Percentiles rank a stretch among this genome's conserved stretches.
Evolutionary conservation across 306 rosid genomes (phyloP).

Genomic region (Prinsepia uniflora): DNA sequence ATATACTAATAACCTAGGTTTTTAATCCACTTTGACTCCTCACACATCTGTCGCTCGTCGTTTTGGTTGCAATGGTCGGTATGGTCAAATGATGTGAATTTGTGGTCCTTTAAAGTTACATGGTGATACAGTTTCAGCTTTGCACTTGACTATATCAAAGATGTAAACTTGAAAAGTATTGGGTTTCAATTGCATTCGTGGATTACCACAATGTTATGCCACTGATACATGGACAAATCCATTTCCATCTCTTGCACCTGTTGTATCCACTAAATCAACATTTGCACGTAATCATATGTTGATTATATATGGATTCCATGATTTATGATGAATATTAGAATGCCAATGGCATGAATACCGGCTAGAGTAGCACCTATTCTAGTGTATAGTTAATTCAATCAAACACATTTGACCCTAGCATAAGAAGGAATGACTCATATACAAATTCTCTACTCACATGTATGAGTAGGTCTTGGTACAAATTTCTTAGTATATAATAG

Average conservation of each 20-base stretch:
- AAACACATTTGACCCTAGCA: not conserved
- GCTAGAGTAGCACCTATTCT: not conserved
- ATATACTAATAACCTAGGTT: too few relatives aligned
- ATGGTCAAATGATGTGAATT: not conserved
- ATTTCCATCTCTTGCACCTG: slow-evolving; percentile 26
- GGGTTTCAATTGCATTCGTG: not conserved
- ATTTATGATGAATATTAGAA: not conserved
- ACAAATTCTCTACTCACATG: too few relatives aligned
- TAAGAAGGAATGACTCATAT: not conserved
- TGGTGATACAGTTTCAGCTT: not conserved
- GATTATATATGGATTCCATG: not conserved
- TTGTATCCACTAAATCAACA: slow-evolving; percentile 25
- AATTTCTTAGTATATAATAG: too few relatives aligned
- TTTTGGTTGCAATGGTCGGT: not conserved
- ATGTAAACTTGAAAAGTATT: not conserved
- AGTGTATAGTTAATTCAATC: not conserved
- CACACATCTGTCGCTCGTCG: too few relatives aligned
- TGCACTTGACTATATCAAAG: slow-evolving; percentile 1
- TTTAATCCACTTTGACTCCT: too few relatives aligned
- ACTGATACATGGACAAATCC: not conserved
- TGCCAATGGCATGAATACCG: not conserved
- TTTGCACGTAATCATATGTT: slow-evolving; percentile 2
- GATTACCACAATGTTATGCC: not conserved
- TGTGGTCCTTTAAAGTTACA: not conserved
- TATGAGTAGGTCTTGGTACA: too few relatives aligned